Evolutionary conservation across 805 yeast genomes (phyloP).

Genomic region (Nakazawaea wyomingensis): DNA sequence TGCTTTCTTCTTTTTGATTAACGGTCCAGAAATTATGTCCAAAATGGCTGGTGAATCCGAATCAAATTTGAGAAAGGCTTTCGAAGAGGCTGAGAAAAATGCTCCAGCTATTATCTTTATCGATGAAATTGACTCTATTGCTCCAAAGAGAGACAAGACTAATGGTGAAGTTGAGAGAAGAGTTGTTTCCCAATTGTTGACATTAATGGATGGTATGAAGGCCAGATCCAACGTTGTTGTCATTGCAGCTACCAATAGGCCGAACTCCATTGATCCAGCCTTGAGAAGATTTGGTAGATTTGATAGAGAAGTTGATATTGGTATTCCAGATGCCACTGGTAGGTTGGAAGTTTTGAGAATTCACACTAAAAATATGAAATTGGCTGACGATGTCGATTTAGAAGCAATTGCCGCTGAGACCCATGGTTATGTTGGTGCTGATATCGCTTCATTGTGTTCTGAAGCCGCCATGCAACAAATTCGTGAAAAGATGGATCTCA

Average conservation of each 20-base stretch:
- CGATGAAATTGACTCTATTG: constrained; percentile 98
- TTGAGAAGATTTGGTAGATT: constrained; percentile 81
- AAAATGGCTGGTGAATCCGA: constrained; percentile 99
- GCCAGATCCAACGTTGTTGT: constrained; percentile 98
- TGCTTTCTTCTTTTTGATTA: constrained; percentile 95
- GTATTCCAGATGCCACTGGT: constrained; percentile 97
- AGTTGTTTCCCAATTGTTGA: constrained; percentile 95
- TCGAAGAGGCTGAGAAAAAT: constrained; percentile 98
- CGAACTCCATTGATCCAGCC: constrained; percentile 83
- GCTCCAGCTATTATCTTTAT: constrained; percentile 97
- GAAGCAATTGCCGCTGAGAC: constrained; percentile 96
- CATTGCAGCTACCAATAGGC: constrained; percentile 94
- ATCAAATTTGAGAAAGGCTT: constrained; percentile 93
- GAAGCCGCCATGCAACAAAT: constrained; percentile 99
- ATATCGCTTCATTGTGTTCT: constrained; percentile 96
- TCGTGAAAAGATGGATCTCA: constrained; percentile 98
- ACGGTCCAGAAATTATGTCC: constrained; percentile 99
- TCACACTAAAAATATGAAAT: constrained; percentile 98
- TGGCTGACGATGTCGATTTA: constrained; percentile 90
- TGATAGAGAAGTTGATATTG: constrained; percentile 82
- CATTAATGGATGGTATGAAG: constrained; percentile 99
- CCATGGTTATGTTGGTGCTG: constrained; percentile 99
- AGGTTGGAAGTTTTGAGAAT: constrained; percentile 95
- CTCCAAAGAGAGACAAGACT: constrained; percentile 99
- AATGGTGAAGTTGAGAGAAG: constrained; percentile 99